A percentile compares a stretch with the other conserved stretches of the same genome.
phyloP scores from a whole-genome alignment of 768 basidiomycete genomes.

The Neoboletus brunneissimus region DNA sequence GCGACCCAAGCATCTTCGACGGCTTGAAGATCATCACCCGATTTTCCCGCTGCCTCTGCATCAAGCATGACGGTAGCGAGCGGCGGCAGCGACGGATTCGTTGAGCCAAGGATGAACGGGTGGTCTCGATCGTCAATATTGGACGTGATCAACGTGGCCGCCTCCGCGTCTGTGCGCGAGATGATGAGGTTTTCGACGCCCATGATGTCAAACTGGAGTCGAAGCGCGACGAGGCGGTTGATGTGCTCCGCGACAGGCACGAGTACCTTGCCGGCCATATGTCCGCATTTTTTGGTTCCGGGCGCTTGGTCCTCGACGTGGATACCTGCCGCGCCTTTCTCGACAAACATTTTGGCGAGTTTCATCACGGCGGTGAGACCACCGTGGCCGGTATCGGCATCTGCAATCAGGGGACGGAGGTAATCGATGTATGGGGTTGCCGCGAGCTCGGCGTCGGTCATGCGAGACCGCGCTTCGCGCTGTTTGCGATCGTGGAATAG shows the following conservation, averaged over 20 bases:
- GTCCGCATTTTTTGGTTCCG: slow-evolving; percentile 94
- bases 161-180: slow-evolving; percentile 95
- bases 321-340: slow-evolving; percentile 96
- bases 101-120: slow-evolving; percentile 90
- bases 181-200: slow-evolving; percentile 93
- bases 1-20: slow-evolving; percentile 87
- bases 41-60: slow-evolving; percentile 79
- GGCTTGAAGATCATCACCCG: slow-evolving; percentile 75
- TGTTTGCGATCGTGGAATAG: slow-evolving; percentile 99
- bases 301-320: slow-evolving; percentile 98
- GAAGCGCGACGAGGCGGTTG: slow-evolving; percentile 95
- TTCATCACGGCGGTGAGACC: slow-evolving; percentile 99
- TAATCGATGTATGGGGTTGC: slow-evolving; percentile 79
- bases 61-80: slow-evolving; percentile 79
- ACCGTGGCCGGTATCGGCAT: slow-evolving; percentile 98
- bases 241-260: slow-evolving; percentile 98
- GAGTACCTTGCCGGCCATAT: slow-evolving; percentile 95
- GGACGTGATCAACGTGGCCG: slow-evolving; percentile 92
- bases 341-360: slow-evolving; percentile 97
- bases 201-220: slow-evolving; percentile 98
- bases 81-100: slow-evolving; percentile 67
- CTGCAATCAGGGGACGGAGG: slow-evolving; percentile 91
- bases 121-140: slow-evolving; percentile 99
- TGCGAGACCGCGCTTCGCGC: slow-evolving; percentile 67
- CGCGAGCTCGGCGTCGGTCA: slow-evolving; percentile 70